A percentile compares a stretch with the other conserved stretches of the same genome.
phyloP scores from a whole-genome alignment of 805 yeast species.

The Saccharomycodes ludwigii region DNA sequence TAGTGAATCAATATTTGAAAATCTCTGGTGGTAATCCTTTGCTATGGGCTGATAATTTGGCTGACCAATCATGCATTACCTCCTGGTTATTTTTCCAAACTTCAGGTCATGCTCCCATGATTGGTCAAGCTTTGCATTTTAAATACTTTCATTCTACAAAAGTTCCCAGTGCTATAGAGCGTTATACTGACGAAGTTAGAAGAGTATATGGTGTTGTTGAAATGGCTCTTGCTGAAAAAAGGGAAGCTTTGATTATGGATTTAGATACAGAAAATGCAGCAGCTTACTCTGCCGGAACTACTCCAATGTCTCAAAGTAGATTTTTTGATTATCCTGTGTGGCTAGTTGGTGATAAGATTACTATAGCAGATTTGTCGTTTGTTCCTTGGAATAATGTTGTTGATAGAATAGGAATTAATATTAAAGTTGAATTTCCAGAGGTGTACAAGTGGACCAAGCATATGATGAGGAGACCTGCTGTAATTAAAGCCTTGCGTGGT shows the following conservation, averaged over 20 bases:
- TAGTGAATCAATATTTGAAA: constrained; percentile 54
- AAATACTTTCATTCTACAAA: constrained; percentile 78
- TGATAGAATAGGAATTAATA: constrained; percentile 80
- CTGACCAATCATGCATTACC: constrained; percentile 73
- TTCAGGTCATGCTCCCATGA: constrained; percentile 97
- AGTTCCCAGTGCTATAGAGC: constrained; percentile 79
- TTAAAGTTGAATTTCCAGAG: constrained; percentile 83
- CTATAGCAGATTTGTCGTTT: constrained; percentile 84
- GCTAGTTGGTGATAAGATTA: constrained; percentile 76
- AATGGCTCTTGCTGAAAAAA: constrained; percentile 85
- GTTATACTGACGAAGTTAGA: constrained; percentile 86
- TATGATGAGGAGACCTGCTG: constrained; percentile 93
- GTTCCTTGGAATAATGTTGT: constrained; percentile 97
- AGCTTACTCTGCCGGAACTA: constrained; percentile 76
- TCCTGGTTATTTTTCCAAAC: constrained; percentile 93
- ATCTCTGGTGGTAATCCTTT: constrained; percentile 61
- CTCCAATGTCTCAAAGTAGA: constrained; percentile 73
- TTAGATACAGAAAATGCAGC: constrained; percentile 80
- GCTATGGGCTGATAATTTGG: constrained; percentile 60
- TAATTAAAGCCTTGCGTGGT: constrained; percentile 72
- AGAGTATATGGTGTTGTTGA: constrained; percentile 89
- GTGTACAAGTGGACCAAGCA: constrained; percentile 92
- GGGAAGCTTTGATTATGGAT: constrained; percentile 85
- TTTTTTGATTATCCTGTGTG: constrained; percentile 90
- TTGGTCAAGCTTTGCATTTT: constrained; percentile 93